These are phyloP conservation scores for Nothophoma quercina DNA, from an alignment of 2,329 filamentous ascomycete genomes.

Conservation along the genomic window DNA sequence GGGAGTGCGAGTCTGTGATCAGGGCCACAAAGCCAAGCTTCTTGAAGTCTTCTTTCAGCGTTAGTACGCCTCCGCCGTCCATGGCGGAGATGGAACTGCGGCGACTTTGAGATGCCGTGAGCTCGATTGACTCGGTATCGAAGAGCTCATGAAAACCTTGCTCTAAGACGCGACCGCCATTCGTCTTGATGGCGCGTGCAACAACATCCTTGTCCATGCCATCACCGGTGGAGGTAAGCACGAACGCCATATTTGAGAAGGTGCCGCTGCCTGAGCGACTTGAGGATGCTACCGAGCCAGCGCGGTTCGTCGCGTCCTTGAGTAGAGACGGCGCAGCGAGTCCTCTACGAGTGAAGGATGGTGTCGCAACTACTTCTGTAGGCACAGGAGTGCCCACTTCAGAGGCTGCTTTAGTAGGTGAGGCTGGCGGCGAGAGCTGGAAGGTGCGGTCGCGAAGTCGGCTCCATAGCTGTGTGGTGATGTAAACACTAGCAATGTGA, in stretches of 20 bases:
- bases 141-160: constrained; percentile 86
- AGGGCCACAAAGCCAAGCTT: constrained; percentile 80
- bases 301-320: constrained; percentile 35
- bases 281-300: constrained; percentile 40
- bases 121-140: constrained; percentile 51
- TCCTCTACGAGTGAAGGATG: constrained; percentile 58
- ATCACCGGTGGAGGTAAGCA: constrained; percentile 72
- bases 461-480: constrained; percentile 54
- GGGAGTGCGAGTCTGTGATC: constrained; percentile 84
- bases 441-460: constrained; percentile 52
- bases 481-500: constrained; percentile 52
- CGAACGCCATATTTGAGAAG: constrained; percentile 87
- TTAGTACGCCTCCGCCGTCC: constrained; percentile 51
- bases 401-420: constrained; percentile 28
- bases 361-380: constrained; percentile 53
- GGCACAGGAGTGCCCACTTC: constrained; percentile 34
- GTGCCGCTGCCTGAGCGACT: constrained; percentile 53
- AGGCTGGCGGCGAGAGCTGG: constrained; percentile 27
- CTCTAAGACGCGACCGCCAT: constrained; percentile 75
- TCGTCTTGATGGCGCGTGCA: constrained; percentile 68
- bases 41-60: constrained; percentile 61
- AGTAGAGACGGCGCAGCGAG: constrained; percentile 34
- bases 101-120: constrained; percentile 25
- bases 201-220: constrained; percentile 65
- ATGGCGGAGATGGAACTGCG: constrained; percentile 20